Conservation (phyloP, 805 yeast species). For the Candida pseudofarinosa region DNA sequence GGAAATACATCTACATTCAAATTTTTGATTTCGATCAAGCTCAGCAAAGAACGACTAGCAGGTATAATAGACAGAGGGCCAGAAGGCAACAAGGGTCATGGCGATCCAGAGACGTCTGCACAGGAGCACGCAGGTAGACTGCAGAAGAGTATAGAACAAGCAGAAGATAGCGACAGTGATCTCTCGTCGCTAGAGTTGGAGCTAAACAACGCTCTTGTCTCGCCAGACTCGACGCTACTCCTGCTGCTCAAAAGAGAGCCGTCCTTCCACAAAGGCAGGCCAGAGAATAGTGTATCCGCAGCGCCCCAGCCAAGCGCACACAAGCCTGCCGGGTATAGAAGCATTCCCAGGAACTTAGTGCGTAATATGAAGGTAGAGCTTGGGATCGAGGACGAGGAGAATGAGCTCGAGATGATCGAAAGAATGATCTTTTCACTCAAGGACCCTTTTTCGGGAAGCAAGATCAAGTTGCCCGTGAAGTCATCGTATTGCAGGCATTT, state of each 20-base stretch:
- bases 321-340: slow-evolving; percentile 11
- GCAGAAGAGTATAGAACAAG: not conserved
- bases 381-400: slow-evolving; percentile 17
- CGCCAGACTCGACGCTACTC: slow-evolving; percentile 2
- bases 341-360: slow-evolving; percentile 25
- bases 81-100: slow-evolving; percentile 1
- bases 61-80: not conserved
- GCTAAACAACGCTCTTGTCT: slow-evolving; percentile 12
- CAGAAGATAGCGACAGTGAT: slow-evolving; percentile 9
- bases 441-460: slow-evolving; percentile 39
- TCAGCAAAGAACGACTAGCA: not conserved
- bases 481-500: slow-evolving; percentile 35
- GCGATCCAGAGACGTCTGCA: not conserved
- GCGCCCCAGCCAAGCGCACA: not conserved
- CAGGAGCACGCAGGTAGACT: not conserved
- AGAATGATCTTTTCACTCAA: slow-evolving; percentile 33
- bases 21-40: not conserved
- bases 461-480: slow-evolving; percentile 37
- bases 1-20: not conserved
- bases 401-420: slow-evolving; percentile 31
- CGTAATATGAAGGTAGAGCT: slow-evolving; percentile 27
- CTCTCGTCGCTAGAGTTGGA: slow-evolving; percentile 16
- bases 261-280: not conserved
- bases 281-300: not conserved
- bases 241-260: not conserved